A percentile compares a stretch with the other conserved stretches of the same genome.
Evolutionary conservation across 2,329 filamentous ascomycete species (phyloP).

Genomic region (Aureobasidium uvarum): DNA sequence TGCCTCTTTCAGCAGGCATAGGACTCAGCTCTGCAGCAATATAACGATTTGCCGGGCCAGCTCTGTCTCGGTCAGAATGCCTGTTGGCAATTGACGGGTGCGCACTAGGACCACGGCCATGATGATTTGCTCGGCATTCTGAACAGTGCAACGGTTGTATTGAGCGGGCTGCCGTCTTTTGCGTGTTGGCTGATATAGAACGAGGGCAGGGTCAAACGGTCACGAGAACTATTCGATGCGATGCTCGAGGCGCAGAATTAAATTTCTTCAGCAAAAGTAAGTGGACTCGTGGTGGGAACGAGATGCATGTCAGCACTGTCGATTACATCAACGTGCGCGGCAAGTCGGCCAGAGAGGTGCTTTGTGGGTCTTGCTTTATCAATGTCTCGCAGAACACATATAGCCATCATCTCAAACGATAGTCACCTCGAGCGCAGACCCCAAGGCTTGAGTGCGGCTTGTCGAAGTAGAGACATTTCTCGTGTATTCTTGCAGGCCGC

Average conservation of each 20-base stretch:
- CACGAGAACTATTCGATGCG: background rate
- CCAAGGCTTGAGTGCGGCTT: background rate
- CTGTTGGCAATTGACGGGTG: background rate
- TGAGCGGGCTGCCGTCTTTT: conserved; percentile 16
- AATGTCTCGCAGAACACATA: conserved; percentile 14
- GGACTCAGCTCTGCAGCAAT: background rate
- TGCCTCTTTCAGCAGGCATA: conserved; percentile 4
- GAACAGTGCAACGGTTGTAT: conserved; percentile 24
- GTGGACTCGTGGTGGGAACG: background rate
- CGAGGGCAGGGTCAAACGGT: conserved; percentile 7
- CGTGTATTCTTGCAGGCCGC: conserved; percentile 4
- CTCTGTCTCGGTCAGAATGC: conserved; percentile 19
- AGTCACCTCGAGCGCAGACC: background rate
- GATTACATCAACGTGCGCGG: conserved; percentile 3
- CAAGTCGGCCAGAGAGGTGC: background rate
- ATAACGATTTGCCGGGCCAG: conserved; percentile 5
- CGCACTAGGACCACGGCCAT: background rate
- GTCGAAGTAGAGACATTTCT: background rate
- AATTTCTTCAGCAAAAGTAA: background rate
- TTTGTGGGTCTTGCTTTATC: conserved; percentile 22
- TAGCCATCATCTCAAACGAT: conserved; percentile 9
- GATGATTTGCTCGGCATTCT: conserved; percentile 17
- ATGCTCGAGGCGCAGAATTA: background rate
- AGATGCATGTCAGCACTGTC: background rate
- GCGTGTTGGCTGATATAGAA: background rate